A percentile compares a stretch with the other conserved stretches of the same genome.
These are phyloP conservation scores for Ogataea nakhonphanomensis DNA, from an alignment of 805 yeast species.

Conservation along the genomic window DNA sequence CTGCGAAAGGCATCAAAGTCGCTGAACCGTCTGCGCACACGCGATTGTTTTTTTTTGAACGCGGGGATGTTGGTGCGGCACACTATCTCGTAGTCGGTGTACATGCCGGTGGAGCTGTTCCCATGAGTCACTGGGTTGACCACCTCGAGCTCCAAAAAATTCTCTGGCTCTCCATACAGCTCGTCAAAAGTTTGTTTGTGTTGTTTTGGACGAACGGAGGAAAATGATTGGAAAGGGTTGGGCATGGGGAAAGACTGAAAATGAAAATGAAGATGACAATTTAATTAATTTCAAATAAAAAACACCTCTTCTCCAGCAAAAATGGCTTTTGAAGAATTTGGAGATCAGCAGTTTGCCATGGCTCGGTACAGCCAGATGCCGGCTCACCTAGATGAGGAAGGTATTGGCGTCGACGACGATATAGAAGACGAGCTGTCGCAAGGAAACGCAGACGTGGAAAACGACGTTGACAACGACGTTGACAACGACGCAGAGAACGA, in stretches of 20 bases:
- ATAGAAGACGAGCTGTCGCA: constrained; percentile 27
- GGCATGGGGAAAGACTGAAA: constrained; percentile 11
- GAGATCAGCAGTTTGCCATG: constrained; percentile 15
- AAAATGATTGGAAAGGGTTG: constrained; percentile 33
- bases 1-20: constrained; percentile 83
- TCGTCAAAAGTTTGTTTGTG: constrained; percentile 68
- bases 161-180: constrained; percentile 91
- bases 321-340: constrained; percentile 19
- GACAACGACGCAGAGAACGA: constrained; percentile 38
- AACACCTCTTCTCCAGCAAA: constrained; percentile 7
- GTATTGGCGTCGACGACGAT: constrained; percentile 23
- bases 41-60: constrained; percentile 58
- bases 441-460: constrained; percentile 30
- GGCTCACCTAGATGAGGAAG: constrained; percentile 15
- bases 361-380: constrained; percentile 14
- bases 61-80: constrained; percentile 91
- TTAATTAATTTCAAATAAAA: background rate
- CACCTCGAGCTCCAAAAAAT: constrained; percentile 88
- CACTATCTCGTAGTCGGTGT: constrained; percentile 86
- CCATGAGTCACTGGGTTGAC: constrained; percentile 76
- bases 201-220: constrained; percentile 26
- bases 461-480: constrained; percentile 28
- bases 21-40: constrained; percentile 81
- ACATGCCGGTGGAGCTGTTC: constrained; percentile 51
- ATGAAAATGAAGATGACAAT: background rate